A percentile compares a stretch with the other conserved stretches of the same genome.
phyloP scores from a whole-genome alignment of 2,329 filamentous ascomycete species.

The Periconia sp. region DNA sequence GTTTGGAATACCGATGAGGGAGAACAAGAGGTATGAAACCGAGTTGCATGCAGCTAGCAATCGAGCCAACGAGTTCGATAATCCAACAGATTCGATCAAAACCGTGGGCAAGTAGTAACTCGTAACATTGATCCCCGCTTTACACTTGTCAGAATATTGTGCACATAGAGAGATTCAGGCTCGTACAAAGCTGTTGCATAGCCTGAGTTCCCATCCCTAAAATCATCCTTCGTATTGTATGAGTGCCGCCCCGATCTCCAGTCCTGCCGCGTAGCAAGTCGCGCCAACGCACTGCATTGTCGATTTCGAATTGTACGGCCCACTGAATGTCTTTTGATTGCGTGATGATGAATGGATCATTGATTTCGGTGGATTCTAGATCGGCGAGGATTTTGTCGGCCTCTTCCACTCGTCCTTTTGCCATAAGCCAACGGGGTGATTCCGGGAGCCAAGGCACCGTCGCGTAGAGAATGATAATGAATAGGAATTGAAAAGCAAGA shows the following conservation, averaged over 20 bases:
- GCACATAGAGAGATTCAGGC: slow-evolving; percentile 7
- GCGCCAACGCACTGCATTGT: slow-evolving; percentile 54
- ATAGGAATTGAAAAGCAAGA: slow-evolving; percentile 54
- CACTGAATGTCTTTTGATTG: slow-evolving; percentile 53
- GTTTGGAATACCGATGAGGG: slow-evolving; percentile 49
- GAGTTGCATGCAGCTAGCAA: slow-evolving; percentile 59
- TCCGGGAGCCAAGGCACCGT: slow-evolving; percentile 53
- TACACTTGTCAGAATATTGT: slow-evolving; percentile 15
- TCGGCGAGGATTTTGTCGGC: slow-evolving; percentile 53
- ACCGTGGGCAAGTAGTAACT: slow-evolving; percentile 61
- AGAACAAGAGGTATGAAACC: slow-evolving; percentile 53
- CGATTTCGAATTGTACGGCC: slow-evolving; percentile 52
- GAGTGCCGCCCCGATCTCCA: slow-evolving; percentile 48
- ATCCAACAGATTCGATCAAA: slow-evolving; percentile 59
- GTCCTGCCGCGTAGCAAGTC: slow-evolving; percentile 53
- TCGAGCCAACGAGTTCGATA: slow-evolving; percentile 54
- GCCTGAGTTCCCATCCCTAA: slow-evolving; percentile 58
- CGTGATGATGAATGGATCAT: slow-evolving; percentile 47
- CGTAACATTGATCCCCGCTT: slow-evolving; percentile 42
- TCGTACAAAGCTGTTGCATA: slow-evolving; percentile 52
- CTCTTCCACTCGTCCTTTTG: slow-evolving; percentile 47
- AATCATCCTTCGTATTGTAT: slow-evolving; percentile 53
- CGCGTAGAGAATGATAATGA: slow-evolving; percentile 49
- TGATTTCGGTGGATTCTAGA: slow-evolving; percentile 48
- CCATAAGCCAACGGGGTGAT: slow-evolving; percentile 51